Conservation (phyloP, 148 eudicot genomes). For the Euryodendron excelsum region DNA sequence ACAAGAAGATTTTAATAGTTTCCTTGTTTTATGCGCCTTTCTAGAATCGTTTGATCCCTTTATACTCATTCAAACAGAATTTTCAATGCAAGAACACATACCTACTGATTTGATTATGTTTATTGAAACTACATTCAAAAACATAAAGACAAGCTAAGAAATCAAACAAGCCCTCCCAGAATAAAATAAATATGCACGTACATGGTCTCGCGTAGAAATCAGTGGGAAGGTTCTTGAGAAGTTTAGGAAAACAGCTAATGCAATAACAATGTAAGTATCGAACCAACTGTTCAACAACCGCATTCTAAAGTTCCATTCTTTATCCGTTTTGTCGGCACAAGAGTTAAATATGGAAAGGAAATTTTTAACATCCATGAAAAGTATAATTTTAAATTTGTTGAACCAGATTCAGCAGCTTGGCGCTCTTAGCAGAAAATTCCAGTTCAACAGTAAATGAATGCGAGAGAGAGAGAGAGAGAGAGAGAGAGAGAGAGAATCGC, state of each 20-base stretch:
- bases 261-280: neutral
- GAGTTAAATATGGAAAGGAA: too few species aligned
- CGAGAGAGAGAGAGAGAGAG: too few species aligned
- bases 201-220: neutral
- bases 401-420: too few species aligned
- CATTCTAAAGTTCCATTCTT: neutral
- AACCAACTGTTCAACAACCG: too few species aligned
- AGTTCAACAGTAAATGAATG: too few species aligned
- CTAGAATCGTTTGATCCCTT: slow-evolving; percentile 25
- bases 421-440: too few species aligned
- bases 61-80: slow-evolving; percentile 25
- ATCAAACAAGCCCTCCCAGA: neutral
- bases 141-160: neutral
- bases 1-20: slow-evolving; percentile 1
- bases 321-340: neutral
- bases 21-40: slow-evolving; percentile 25
- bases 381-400: too few species aligned
- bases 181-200: neutral
- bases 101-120: neutral
- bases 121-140: neutral
- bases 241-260: neutral
- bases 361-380: too few species aligned
- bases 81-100: neutral
- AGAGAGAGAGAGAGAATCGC: too few species aligned
- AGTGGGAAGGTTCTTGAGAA: neutral